These are phyloP conservation scores for Acorus gramineus DNA, from an alignment of 106 monocot species.

Conservation along the genomic window DNA sequence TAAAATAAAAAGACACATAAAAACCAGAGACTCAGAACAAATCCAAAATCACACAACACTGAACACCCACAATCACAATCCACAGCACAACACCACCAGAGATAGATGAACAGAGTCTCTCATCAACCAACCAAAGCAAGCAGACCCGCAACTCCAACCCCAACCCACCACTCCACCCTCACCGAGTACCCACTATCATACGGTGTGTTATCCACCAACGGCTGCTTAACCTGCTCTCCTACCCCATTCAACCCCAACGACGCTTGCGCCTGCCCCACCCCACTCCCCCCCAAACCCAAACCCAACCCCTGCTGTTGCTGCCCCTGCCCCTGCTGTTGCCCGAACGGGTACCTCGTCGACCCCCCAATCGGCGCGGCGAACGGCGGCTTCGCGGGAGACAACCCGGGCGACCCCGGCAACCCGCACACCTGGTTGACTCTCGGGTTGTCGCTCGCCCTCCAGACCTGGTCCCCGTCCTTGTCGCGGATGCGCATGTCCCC, in stretches of 20 bases:
- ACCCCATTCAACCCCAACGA: no score
- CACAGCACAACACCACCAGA: no score
- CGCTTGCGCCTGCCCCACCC: no score
- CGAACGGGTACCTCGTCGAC: constrained; percentile 13
- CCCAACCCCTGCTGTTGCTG: neutral
- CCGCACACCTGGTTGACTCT: constrained; percentile 38
- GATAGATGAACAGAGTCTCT: no score
- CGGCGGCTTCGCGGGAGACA: constrained; percentile 33
- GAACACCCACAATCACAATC: no score
- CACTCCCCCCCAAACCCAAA: no score
- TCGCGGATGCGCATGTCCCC: constrained; percentile 77
- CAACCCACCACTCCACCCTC: neutral
- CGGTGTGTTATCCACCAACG: constrained; percentile 17
- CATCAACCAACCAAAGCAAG: neutral
- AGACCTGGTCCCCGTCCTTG: constrained; percentile 47
- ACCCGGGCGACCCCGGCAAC: constrained; percentile 28
- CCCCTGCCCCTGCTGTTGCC: constrained; percentile 25
- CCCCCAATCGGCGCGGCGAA: constrained; percentile 30
- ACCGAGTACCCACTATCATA: constrained; percentile 11
- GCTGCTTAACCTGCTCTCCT: neutral
- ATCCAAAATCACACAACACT: no score
- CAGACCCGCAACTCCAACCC: neutral
- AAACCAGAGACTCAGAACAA: no score
- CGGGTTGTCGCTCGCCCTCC: constrained; percentile 71
- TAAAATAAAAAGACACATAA: no score